Base-by-base conservation (phyloP, 2,329 filamentous ascomycete species). In the Microsporum audouinii region DNA sequence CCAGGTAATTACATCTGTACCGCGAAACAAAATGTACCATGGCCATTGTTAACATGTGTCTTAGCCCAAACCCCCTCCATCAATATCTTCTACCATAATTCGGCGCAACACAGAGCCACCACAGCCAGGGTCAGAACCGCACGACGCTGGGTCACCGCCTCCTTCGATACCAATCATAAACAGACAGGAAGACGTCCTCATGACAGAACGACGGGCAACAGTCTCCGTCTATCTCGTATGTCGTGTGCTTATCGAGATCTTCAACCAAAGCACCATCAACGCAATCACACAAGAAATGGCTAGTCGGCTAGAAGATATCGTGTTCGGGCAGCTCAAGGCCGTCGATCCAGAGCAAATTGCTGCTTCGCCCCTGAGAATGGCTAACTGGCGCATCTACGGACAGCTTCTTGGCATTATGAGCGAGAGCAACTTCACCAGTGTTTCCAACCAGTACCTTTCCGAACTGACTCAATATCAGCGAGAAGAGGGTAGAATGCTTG, bases 141-240 rank as follows among this genome's bases (percentile, higher is more conserved):
- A 67, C 34, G 61, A 71, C 62, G 68, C 64, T 33, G 71, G 72
- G 45, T 64, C 63, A 43, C 56, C 66, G 41, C 59, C 62, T 31
- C 41, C 69, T 51, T 55, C 67, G 45, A 61, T 72, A 65, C 70
- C 71, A 27, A 68, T 79, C 34, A 73, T 78, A 17, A 69, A 74
- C 29, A 74, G 79, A 33, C 88, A 91, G 68, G 87, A 90, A 66
- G 87, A 84, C 66, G 85, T 91, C 45, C 82, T 86, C 12, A 83
- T 92, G 68, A 87, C 89, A 2, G 94, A 99, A 75, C 86, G 92
- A 59, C 86, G 90, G 45, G 96, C 92, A 3, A 95, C 89, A 0
- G 89, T 96, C 2, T 96, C 95, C 0, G 96, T 96, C 57, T 99
- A 96, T 70, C 88, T 99, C 23, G 83, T 99, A 2, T 99, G 94